These are phyloP conservation scores for Striga asiatica DNA, from an alignment of 257 asterid genomes.

Conservation along the genomic window DNA sequence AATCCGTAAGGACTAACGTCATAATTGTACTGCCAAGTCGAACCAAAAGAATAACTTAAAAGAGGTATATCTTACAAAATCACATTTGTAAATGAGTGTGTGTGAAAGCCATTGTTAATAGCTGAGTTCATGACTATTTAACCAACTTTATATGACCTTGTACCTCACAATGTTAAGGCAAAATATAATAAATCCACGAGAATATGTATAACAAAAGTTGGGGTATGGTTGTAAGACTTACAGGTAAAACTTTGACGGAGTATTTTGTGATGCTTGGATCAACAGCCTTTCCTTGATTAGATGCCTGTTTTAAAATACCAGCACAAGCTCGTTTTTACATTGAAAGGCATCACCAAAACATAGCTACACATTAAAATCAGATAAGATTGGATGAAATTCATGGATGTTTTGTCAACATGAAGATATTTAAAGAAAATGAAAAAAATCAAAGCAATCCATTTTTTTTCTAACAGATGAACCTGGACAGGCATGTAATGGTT, in stretches of 20 bases:
- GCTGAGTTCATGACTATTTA: neutral
- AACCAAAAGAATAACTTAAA: slow-evolving; percentile 12
- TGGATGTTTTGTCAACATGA: too few species aligned
- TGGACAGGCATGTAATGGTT: too few species aligned
- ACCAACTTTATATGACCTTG: neutral
- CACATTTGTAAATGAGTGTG: neutral
- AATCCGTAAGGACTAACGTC: slow-evolving; percentile 71
- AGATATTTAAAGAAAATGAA: too few species aligned
- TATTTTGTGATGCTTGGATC: slow-evolving; percentile 76
- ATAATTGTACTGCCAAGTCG: slow-evolving; percentile 53
- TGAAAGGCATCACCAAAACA: too few species aligned
- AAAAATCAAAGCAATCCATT: too few species aligned
- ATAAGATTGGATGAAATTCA: too few species aligned
- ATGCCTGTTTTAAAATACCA: slow-evolving; percentile 36
- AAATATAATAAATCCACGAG: neutral
- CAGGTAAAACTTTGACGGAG: slow-evolving; percentile 72
- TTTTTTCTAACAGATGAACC: too few species aligned
- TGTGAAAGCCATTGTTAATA: neutral
- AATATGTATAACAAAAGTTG: neutral
- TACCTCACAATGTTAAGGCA: neutral
- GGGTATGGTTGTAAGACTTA: slow-evolving; percentile 27
- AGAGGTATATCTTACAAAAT: neutral
- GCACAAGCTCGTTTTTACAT: too few species aligned
- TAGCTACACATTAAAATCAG: too few species aligned
- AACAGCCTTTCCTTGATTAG: slow-evolving; percentile 46